These are phyloP conservation scores for Asterophora lycoperdoides DNA, from an alignment of 768 basidiomycete genomes.

Conservation along the genomic window DNA sequence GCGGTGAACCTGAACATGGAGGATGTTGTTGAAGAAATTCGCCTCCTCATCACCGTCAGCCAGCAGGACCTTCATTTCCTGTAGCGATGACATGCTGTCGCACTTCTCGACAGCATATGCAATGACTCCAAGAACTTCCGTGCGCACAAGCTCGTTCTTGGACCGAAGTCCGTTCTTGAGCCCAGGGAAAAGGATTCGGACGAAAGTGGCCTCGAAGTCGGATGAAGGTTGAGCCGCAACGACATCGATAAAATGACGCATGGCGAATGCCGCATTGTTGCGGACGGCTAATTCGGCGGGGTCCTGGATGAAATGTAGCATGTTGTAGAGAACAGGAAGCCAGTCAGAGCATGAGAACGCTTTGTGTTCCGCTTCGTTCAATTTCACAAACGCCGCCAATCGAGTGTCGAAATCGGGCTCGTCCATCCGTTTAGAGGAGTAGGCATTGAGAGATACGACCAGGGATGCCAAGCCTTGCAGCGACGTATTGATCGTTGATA, in stretches of 20 bases:
- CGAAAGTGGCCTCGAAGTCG: conserved; percentile 53
- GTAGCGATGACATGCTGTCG: conserved; percentile 50
- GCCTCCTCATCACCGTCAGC: conserved; percentile 91
- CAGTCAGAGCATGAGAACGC: conserved; percentile 57
- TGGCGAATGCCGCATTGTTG: conserved; percentile 68
- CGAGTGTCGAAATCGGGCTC: conserved; percentile 93
- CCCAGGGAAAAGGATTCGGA: conserved; percentile 66
- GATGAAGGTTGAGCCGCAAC: conserved; percentile 38
- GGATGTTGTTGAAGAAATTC: conserved; percentile 94
- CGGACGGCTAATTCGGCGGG: conserved; percentile 83
- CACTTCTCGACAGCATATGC: conserved; percentile 70
- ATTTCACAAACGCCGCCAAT: conserved; percentile 61
- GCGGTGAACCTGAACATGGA: conserved; percentile 90
- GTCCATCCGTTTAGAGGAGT: conserved; percentile 74
- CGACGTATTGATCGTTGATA: conserved; percentile 41
- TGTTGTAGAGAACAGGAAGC: conserved; percentile 80
- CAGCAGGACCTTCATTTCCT: conserved; percentile 78
- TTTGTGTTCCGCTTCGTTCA: conserved; percentile 65
- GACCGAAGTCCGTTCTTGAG: conserved; percentile 77
- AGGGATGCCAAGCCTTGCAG: conserved; percentile 50
- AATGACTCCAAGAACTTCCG: conserved; percentile 77
- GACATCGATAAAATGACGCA: conserved; percentile 75
- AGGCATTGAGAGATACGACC: conserved; percentile 76
- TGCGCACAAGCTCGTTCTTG: conserved; percentile 81
- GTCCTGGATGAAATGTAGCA: conserved; percentile 85